Evolutionary conservation across 495 filamentous ascomycete species (phyloP).

Genomic region (Penicillium daleae): DNA sequence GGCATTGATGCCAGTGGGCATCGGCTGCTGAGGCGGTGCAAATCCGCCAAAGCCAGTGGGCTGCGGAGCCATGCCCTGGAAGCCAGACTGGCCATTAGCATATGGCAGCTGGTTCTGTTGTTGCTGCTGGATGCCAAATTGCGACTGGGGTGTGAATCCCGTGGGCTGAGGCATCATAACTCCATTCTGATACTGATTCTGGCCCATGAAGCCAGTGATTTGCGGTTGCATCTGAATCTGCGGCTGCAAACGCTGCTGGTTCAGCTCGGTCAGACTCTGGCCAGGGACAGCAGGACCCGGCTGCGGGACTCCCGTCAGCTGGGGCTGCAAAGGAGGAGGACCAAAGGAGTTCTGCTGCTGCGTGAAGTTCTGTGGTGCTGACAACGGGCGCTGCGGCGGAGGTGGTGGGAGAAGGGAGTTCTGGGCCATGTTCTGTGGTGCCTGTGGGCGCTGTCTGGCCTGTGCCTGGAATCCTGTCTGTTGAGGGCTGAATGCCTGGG

Average conservation of each 20-base stretch:
- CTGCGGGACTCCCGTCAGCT: conserved; percentile 74
- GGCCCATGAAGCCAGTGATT: conserved; percentile 60
- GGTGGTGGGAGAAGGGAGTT: conserved; percentile 78
- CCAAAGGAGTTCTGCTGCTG: conserved; percentile 75
- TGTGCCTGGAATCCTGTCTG: conserved; percentile 54
- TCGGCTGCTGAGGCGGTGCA: conserved; percentile 52
- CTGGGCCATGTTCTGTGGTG: conserved; percentile 64
- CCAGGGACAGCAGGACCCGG: conserved; percentile 64
- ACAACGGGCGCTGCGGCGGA: conserved; percentile 79
- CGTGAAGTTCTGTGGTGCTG: conserved; percentile 80
- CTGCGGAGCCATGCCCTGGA: conserved; percentile 64
- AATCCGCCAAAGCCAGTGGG: conserved; percentile 65
- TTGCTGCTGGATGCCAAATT: conserved; percentile 57
- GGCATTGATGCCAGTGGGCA: conserved; percentile 53
- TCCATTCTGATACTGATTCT: conserved; percentile 50
- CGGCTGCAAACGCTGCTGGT: conserved; percentile 63
- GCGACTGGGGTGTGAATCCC: conserved; percentile 54
- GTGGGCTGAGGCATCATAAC: conserved; percentile 56
- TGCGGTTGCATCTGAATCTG: conserved; percentile 58
- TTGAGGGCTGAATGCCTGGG: conserved; percentile 40
- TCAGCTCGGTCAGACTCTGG: conserved; percentile 74
- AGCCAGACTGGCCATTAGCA: conserved; percentile 39
- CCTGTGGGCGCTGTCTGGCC: conserved; percentile 72
- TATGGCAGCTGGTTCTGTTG: conserved; percentile 30
- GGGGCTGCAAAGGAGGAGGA: conserved; percentile 76